Conservation (phyloP, 1,139 yeast species). For the Debaryomyces udenii region DNA sequence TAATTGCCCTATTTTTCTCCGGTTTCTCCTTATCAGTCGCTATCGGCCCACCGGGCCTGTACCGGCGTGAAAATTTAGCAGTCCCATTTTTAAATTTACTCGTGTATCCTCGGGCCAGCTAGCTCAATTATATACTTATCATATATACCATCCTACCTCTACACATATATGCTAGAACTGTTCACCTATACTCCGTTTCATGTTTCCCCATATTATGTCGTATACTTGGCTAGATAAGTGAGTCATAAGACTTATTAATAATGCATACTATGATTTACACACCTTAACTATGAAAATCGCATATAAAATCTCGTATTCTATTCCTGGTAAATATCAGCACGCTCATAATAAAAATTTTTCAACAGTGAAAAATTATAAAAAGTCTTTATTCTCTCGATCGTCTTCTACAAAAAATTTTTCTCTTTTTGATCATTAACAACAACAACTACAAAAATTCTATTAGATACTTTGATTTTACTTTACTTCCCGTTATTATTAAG, state of each 20-base stretch:
- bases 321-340: constrained; percentile 2
- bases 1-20: no score
- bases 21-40: no score
- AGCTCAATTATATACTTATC: no score
- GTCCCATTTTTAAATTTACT: background rate
- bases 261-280: constrained; percentile 4
- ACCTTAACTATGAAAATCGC: constrained; percentile 1
- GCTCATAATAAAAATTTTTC: constrained; percentile 2
- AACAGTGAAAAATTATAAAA: constrained; percentile 6
- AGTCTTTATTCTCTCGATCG: constrained; percentile 1
- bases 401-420: constrained; percentile 13
- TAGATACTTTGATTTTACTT: constrained; percentile 13
- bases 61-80: background rate
- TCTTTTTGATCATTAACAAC: constrained; percentile 13
- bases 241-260: constrained; percentile 5
- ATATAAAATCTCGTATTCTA: background rate
- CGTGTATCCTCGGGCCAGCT: background rate
- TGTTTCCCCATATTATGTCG: no score
- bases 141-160: no score
- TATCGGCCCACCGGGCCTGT: background rate
- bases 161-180: no score
- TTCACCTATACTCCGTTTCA: no score
- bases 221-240: background rate
- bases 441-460: constrained; percentile 20
- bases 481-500: constrained; percentile 17